Evolutionary conservation across 768 basidiomycete genomes (phyloP), one percentile per base, ranked within the genome.

Genomic region (Hebeloma cylindrosporum): DNA sequence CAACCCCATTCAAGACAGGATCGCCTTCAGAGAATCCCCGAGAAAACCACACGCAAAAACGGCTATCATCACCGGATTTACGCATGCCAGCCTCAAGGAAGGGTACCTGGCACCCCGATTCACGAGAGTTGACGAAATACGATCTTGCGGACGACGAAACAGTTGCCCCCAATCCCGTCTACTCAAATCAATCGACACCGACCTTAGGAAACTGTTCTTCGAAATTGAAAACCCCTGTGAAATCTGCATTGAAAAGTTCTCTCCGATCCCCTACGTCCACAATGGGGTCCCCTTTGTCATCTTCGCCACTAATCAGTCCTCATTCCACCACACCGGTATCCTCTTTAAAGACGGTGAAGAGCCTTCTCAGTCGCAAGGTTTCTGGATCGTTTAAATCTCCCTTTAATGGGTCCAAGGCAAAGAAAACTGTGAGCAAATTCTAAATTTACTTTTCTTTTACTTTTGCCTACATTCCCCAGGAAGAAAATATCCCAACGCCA

Each of bases 231-330:
- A 54, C 49, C 11, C 61, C 63, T 22, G 35, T 54, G 5, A 72
- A 66, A 53, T 55, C 63, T 23, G 53, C 61, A 1, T 56, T 73
- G 11, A 74, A 73, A 49, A 68, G 70, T 6, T 63, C 68, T 23
- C 54, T 74, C 34, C 63, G 68, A 14, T 57, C 68, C 3, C 58
- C 62, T 1, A 67, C 62, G 50, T 27, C 57, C 22, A 56, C 49
- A 22, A 31, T 20, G 10, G 48, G 58, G 2, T 37, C 44, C 4
- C 18, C 30, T 17, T 43, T 49, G 22, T 34, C 52, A 11, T 17
- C 13, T 38, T 4, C 39, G 13, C 17, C 42, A 16, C 14, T 47
- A 7, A 18, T 4, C 9, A 46, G 48, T 29, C 49, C 57, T 9
- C 40, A 52, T 11, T 38, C 49, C 4, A 34, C 58, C 7, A 53